These are phyloP conservation scores for Tetrapyrgos nigripes DNA, from an alignment of 1,284 basidiomycete species.

Conservation along the genomic window DNA sequence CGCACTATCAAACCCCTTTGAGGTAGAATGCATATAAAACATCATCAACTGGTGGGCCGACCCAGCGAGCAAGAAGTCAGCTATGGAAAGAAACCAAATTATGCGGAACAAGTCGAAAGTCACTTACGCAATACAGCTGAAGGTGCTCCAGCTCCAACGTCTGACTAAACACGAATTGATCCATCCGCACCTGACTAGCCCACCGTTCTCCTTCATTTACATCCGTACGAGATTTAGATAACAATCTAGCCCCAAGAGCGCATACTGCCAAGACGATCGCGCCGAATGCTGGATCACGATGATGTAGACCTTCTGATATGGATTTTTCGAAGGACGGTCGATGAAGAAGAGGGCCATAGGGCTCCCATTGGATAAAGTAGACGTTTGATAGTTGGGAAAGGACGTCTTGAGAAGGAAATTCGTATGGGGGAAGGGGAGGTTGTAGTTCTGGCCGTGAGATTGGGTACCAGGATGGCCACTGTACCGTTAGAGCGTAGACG, in stretches of 20 bases:
- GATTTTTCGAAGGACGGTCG: slow-evolving; percentile 62
- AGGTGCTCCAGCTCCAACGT: not conserved
- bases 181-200: not conserved
- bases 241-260: slow-evolving; percentile 61
- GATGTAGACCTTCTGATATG: slow-evolving; percentile 54
- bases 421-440: not conserved
- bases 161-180: not conserved
- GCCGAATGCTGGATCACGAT: slow-evolving; percentile 58
- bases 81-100: not conserved
- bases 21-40: slow-evolving; percentile 48
- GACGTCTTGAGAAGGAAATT: slow-evolving; percentile 59
- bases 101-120: not conserved
- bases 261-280: slow-evolving; percentile 67
- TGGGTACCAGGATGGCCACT: slow-evolving; percentile 12
- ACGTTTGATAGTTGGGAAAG: slow-evolving; percentile 57
- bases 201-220: not conserved
- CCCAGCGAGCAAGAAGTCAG: not conserved
- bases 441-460: no score
- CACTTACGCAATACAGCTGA: not conserved
- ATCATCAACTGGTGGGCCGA: slow-evolving; percentile 26
- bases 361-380: slow-evolving; percentile 61
- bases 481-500: no score
- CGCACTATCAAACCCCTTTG: slow-evolving; percentile 54
- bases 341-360: slow-evolving; percentile 64
- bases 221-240: not conserved